Evolutionary conservation across 192 early-diverging fungal species (phyloP).

Genomic region (Helicostylum pulchrum): DNA sequence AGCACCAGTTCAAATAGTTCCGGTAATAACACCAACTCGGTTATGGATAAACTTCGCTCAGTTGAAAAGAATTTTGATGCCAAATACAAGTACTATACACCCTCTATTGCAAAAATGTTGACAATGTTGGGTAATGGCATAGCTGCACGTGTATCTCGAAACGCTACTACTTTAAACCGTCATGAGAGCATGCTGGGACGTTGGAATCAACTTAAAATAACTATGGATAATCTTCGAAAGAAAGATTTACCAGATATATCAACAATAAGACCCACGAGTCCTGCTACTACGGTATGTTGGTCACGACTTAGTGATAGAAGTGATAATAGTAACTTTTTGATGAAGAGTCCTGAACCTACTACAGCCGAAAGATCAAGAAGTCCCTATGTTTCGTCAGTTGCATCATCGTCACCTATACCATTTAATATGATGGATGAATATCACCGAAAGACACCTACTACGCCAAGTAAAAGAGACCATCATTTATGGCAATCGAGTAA

Average conservation of each 20-base stretch:
- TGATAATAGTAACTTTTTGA: conserved; percentile 8
- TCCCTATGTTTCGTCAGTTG: conserved; percentile 13
- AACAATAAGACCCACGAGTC: conserved; percentile 29
- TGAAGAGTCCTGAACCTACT: conserved; percentile 28
- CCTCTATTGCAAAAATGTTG: conserved; percentile 53
- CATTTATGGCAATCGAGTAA: conserved; percentile 14
- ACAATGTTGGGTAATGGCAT: conserved; percentile 54
- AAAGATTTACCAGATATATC: conserved; percentile 35
- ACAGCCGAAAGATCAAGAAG: conserved; percentile 11
- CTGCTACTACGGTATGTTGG: conserved; percentile 15
- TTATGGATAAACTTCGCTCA: conserved; percentile 42
- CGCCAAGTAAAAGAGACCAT: conserved; percentile 17
- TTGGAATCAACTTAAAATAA: conserved; percentile 45
- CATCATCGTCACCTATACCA: conserved; percentile 8
- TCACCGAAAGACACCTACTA: conserved; percentile 10
- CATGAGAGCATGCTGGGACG: conserved; percentile 47
- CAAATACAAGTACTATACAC: conserved; percentile 55
- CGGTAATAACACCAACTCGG: conserved; percentile 21
- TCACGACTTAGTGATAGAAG: conserved; percentile 33
- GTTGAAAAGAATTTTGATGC: conserved; percentile 55
- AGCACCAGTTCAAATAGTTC: conserved; percentile 3
- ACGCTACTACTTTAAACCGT: conserved; percentile 41
- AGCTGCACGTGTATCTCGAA: conserved; percentile 41
- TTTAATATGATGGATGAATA: conserved; percentile 16
- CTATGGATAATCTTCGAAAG: conserved; percentile 34